These are phyloP conservation scores for Epithele typhae DNA, from an alignment of 768 basidiomycete species.

Conservation along the genomic window DNA sequence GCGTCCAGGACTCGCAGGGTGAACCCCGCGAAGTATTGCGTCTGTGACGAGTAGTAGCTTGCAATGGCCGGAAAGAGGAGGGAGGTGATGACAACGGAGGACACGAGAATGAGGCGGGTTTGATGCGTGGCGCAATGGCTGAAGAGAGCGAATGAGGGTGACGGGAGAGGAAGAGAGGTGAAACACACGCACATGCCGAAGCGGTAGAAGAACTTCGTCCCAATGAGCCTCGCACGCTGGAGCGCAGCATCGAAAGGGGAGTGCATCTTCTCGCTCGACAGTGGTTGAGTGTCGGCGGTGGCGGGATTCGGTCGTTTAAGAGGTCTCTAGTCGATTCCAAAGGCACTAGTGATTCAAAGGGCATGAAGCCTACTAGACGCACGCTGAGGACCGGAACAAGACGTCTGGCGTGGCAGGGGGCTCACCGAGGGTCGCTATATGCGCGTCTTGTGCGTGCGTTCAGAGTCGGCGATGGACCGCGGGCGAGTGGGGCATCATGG, in stretches of 20 bases:
- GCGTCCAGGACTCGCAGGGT: conserved; percentile 57
- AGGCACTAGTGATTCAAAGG: no score
- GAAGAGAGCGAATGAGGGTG: conserved; percentile 3
- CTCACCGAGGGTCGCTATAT: no score
- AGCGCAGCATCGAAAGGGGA: conserved; percentile 16
- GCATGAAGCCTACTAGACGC: no score
- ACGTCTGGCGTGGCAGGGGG: no score
- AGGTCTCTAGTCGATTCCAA: no score
- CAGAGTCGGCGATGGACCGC: no score
- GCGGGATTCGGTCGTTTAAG: no score
- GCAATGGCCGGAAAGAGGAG: conserved; percentile 90
- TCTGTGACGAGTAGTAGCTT: conserved; percentile 72
- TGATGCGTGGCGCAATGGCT: conserved; percentile 91
- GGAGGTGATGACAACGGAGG: conserved; percentile 82
- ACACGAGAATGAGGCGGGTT: conserved; percentile 84
- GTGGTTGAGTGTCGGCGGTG: no score
- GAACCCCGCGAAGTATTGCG: conserved; percentile 51
- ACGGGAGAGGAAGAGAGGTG: background rate
- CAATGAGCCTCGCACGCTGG: conserved; percentile 35
- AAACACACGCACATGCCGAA: conserved; percentile 69
- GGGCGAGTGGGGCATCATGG: no score
- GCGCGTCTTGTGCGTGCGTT: no score
- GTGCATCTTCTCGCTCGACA: conserved; percentile 16
- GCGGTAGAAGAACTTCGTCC: conserved; percentile 55
- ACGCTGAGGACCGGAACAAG: no score